Conservation (phyloP, 306 rosid genomes). For the Vachellia collinsii region DNA sequence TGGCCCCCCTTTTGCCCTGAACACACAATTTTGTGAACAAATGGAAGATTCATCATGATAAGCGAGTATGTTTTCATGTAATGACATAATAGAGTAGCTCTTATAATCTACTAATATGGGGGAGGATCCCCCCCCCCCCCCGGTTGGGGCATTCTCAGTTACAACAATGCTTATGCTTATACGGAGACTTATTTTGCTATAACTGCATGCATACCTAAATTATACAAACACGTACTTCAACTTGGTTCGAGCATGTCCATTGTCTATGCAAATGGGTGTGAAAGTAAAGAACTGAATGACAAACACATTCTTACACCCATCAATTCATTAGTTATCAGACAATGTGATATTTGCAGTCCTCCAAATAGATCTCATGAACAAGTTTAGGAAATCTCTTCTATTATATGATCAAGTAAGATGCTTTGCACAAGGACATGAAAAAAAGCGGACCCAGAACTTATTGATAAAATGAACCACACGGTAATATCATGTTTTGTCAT, state of each 20-base stretch:
- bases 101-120: neutral
- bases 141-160: neutral
- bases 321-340: neutral
- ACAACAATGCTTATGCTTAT: neutral
- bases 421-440: neutral
- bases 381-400: neutral
- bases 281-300: neutral
- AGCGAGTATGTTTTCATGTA: neutral
- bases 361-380: neutral
- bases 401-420: neutral
- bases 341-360: neutral
- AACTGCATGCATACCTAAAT: neutral
- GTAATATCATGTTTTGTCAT: neutral
- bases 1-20: conserved; percentile 59
- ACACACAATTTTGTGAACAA: conserved; percentile 18
- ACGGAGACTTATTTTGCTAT: neutral
- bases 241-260: neutral
- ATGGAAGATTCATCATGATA: neutral
- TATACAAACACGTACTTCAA: neutral
- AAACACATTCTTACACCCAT: neutral
- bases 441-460: neutral
- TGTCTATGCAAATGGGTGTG: neutral
- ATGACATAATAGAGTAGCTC: neutral
- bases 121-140: neutral
- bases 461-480: neutral